Evolutionary conservation across 2,329 filamentous ascomycete species (phyloP).

Genomic region (Alternaria panax): DNA sequence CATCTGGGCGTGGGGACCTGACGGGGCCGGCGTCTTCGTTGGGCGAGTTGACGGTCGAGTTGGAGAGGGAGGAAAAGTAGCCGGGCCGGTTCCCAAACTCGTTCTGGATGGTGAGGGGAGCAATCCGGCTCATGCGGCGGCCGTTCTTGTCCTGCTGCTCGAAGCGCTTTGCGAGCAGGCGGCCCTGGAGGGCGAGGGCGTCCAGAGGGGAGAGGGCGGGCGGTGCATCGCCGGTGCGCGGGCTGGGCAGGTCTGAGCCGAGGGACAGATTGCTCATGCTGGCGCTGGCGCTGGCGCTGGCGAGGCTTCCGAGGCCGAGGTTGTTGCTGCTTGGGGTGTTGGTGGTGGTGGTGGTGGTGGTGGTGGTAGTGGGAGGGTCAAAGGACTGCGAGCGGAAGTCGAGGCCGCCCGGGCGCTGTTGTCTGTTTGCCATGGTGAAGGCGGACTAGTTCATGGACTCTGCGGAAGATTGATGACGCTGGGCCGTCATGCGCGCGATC

Average conservation of each 20-base stretch:
- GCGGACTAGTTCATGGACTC: conserved; percentile 28
- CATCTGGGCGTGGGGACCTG: conserved; percentile 33
- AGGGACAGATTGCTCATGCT: conserved; percentile 46
- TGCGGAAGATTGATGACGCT: conserved; percentile 28
- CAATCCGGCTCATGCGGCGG: conserved; percentile 82
- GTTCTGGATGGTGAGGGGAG: conserved; percentile 81
- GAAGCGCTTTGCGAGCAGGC: conserved; percentile 84
- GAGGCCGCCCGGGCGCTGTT: conserved; percentile 42
- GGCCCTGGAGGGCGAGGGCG: conserved; percentile 91
- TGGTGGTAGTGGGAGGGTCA: conserved; percentile 33
- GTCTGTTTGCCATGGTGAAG: conserved; percentile 37
- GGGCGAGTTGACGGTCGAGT: conserved; percentile 61
- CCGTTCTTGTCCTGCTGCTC: conserved; percentile 76
- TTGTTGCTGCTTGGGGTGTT: conserved; percentile 12
- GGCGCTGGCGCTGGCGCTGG: conserved; percentile 37
- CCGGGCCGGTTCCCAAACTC: conserved; percentile 80
- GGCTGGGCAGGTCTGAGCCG: conserved; percentile 54
- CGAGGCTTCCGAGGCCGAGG: conserved; percentile 19
- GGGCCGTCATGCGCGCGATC: conserved; percentile 44
- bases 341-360: conserved; percentile 8
- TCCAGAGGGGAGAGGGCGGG: conserved; percentile 93
- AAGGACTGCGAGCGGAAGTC: conserved; percentile 45
- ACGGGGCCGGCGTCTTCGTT: conserved; percentile 54
- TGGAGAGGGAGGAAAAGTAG: conserved; percentile 78
- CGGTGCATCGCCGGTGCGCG: conserved; percentile 68